Percentiles rank a stretch among this genome's conserved stretches.
Conservation (phyloP, 257 asterid species). For the Salvia rosmarinus region DNA sequence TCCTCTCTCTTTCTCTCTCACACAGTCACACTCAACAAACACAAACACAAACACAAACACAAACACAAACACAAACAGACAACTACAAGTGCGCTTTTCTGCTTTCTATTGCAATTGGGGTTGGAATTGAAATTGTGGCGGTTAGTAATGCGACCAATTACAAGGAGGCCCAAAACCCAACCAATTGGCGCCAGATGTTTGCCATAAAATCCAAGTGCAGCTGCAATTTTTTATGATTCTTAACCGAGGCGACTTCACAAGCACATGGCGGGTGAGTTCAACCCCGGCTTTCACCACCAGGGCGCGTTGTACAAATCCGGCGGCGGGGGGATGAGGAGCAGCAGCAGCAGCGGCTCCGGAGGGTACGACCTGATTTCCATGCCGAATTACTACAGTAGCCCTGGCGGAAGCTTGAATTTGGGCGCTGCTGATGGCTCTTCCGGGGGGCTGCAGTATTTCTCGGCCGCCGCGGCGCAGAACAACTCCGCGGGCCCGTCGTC, state of each 20-base stretch:
- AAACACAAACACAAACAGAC: slow-evolving; percentile 5
- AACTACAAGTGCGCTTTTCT: slow-evolving; percentile 3
- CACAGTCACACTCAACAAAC: neutral
- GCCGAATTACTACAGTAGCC: slow-evolving; percentile 48
- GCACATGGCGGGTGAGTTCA: slow-evolving; percentile 71
- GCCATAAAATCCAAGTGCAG: slow-evolving; percentile 3
- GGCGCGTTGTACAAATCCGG: slow-evolving; percentile 53
- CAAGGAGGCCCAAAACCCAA: neutral
- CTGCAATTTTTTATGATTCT: slow-evolving; percentile 19
- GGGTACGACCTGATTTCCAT: slow-evolving; percentile 49
- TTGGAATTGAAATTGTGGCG: slow-evolving; percentile 30
- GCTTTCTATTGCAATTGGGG: slow-evolving; percentile 19
- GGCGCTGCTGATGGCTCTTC: slow-evolving; percentile 37
- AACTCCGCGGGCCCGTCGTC: slow-evolving; percentile 41
- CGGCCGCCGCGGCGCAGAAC: slow-evolving; percentile 48
- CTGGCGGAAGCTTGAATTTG: slow-evolving; percentile 42
- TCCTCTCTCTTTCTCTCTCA: slow-evolving; percentile 4
- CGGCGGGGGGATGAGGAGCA: slow-evolving; percentile 43
- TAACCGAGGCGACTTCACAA: slow-evolving; percentile 10
- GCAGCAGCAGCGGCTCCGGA: slow-evolving; percentile 43
- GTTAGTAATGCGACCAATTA: slow-evolving; percentile 31
- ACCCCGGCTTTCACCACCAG: slow-evolving; percentile 55
- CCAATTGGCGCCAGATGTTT: slow-evolving; percentile 31
- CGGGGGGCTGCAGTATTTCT: slow-evolving; percentile 48
- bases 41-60: neutral